A percentile compares a stretch with the other conserved stretches of the same genome.
Conservation (phyloP, 352 stramenopile genomes). For the Phytophthora uliginosa region DNA sequence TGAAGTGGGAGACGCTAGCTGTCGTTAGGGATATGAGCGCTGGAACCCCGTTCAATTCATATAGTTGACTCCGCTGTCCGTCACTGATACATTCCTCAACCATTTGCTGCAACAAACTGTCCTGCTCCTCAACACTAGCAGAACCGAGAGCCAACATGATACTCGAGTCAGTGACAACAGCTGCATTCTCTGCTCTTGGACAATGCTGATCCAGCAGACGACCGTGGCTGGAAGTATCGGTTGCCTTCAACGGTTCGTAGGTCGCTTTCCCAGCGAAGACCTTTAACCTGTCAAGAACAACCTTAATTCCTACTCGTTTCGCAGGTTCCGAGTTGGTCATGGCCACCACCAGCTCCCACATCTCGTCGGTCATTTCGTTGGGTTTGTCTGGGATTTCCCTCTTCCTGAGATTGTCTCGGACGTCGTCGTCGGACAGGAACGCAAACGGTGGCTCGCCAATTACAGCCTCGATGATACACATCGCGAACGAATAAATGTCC, state of each 20-base stretch:
- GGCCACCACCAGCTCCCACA: constrained; percentile 22
- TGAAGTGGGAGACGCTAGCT: background rate
- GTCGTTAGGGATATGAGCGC: background rate
- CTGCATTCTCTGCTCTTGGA: background rate
- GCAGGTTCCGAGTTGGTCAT: constrained; percentile 25
- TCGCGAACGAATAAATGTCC: constrained; percentile 42
- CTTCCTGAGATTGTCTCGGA: constrained; percentile 13
- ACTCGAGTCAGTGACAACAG: too few relatives aligned
- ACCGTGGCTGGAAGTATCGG: background rate
- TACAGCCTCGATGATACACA: constrained; percentile 44
- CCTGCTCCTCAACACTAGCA: background rate
- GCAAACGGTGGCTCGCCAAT: constrained; percentile 31
- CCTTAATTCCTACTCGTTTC: constrained; percentile 1
- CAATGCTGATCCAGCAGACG: background rate
- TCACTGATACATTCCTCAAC: background rate
- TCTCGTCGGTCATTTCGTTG: constrained; percentile 13
- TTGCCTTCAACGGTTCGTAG: background rate
- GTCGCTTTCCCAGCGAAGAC: background rate
- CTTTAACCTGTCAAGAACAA: background rate
- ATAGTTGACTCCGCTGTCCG: background rate
- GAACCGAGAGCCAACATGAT: background rate
- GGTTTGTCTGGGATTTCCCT: constrained; percentile 23
- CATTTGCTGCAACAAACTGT: background rate
- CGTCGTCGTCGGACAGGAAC: constrained; percentile 15
- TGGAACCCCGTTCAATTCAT: background rate